A percentile compares a stretch with the other conserved stretches of the same genome.
Evolutionary conservation across 2,329 filamentous ascomycete species (phyloP).

Genomic region (Cephalotrichum gorgonifer): DNA sequence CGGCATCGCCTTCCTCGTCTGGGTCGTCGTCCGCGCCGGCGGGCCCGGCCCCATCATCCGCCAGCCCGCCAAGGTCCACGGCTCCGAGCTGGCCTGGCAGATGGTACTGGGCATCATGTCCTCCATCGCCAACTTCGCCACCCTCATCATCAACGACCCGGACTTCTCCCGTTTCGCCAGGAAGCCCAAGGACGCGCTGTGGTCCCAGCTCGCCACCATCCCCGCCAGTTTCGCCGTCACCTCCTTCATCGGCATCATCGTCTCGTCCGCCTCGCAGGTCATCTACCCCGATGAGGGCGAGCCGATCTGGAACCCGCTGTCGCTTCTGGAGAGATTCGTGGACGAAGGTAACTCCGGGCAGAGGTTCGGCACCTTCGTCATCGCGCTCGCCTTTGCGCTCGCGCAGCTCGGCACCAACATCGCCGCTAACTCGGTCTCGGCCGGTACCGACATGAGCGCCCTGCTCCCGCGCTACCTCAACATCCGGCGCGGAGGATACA

Average conservation of each 20-base stretch:
- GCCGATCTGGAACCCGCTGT: constrained; percentile 64
- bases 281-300: constrained; percentile 44
- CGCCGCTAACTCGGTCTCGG: constrained; percentile 75
- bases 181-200: constrained; percentile 66
- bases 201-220: constrained; percentile 70
- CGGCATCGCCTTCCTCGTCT: constrained; percentile 79
- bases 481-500: constrained; percentile 78
- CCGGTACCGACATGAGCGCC: constrained; percentile 73
- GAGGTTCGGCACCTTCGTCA: constrained; percentile 67
- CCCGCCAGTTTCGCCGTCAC: constrained; percentile 65
- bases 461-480: constrained; percentile 70
- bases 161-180: constrained; percentile 78
- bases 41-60: constrained; percentile 76
- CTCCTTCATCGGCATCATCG: constrained; percentile 74
- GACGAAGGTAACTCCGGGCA: constrained; percentile 57
- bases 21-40: constrained; percentile 71
- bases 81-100: constrained; percentile 66
- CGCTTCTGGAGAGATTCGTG: constrained; percentile 56
- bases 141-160: constrained; percentile 71
- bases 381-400: constrained; percentile 59
- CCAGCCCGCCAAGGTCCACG: constrained; percentile 51
- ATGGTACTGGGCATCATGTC: constrained; percentile 82
- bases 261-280: constrained; percentile 61
- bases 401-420: constrained; percentile 83
- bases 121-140: constrained; percentile 83